phyloP scores from a whole-genome alignment of 1,139 yeast genomes.

The Taphrina confusa region DNA sequence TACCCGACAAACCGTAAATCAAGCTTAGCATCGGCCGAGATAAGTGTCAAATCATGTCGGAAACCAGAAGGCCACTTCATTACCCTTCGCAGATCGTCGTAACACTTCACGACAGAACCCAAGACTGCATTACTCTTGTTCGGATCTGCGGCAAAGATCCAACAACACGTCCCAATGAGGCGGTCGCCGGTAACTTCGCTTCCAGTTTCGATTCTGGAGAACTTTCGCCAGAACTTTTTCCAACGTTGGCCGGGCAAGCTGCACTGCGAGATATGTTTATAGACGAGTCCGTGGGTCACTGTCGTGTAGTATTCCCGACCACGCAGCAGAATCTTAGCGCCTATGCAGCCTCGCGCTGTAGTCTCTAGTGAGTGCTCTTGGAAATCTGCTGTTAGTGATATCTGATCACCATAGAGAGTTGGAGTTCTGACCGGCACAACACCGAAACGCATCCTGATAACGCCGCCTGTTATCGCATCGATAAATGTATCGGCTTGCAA shows the following conservation, averaged over 20 bases:
- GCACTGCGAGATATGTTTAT: background rate
- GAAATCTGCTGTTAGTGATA: background rate
- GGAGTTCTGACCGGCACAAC: background rate
- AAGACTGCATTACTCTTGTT: background rate
- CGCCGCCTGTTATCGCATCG: background rate
- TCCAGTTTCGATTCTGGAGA: background rate
- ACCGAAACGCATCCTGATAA: background rate
- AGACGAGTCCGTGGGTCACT: slow-evolving; percentile 3
- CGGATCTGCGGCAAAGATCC: background rate
- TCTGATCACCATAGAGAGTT: background rate
- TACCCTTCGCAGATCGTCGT: background rate
- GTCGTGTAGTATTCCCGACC: background rate
- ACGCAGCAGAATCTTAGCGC: background rate
- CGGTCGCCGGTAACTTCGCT: background rate
- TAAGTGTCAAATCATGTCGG: background rate
- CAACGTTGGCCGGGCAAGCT: background rate
- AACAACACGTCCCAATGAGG: background rate
- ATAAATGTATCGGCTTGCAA: background rate
- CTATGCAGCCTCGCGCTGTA: background rate
- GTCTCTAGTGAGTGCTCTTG: background rate
- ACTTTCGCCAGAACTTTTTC: background rate
- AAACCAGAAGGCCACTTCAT: background rate
- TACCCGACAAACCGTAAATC: background rate
- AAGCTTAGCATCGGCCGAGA: background rate
- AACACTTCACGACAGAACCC: background rate